Evolutionary conservation across 164 flowering plant species (phyloP), one percentile per base, ranked within the genome.

Genomic region (Vitis rotundifolia): DNA sequence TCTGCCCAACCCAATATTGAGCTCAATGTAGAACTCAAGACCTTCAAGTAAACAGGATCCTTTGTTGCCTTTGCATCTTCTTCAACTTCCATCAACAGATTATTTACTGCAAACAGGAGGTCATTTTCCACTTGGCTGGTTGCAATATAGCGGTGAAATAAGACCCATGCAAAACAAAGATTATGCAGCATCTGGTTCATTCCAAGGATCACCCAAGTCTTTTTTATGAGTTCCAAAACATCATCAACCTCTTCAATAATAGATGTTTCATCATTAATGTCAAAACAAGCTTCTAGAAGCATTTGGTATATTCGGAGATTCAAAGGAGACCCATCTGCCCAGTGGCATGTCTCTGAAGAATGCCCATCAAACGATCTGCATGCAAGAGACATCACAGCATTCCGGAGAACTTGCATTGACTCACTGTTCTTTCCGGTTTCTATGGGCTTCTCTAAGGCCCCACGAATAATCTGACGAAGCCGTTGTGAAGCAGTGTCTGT

Each of bases 311-410:
- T 75, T 28, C 80, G 81, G 50, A 94, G 83, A 74, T 91, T 94
- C 67, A 94, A 60, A 5, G 99, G 99, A 69, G 66, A 76, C 11
- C 96, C 98, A 79, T 92, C 99, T 15, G 97, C 99, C 99, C 99
- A 94, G 59, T 91, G 98, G 72, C 94, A 91, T 31, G 76, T 64
- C 26, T 84, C 90, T 9, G 92, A 31, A 26, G 55, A 66, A 18
- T 83, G 77, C 3, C 88, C 94, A 76, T 91, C 87, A 75, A 77
- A 75, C 18, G 92, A 83, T 78, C 95, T 81, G 67, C 86, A 82
- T 53, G 97, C 95, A 67, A 92, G 93, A 67, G 91, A 71, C 82
- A 81, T 83, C 9, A 89, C 95, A 69, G 78, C 66, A 61, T 62
- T 83, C 16, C 91, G 84, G 15, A 94, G 83, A 10, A 22, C 71